Evolutionary conservation across 208 protist species (phyloP), one percentile per base, ranked within the genome.

Genomic region (Naegleria fowleri): DNA sequence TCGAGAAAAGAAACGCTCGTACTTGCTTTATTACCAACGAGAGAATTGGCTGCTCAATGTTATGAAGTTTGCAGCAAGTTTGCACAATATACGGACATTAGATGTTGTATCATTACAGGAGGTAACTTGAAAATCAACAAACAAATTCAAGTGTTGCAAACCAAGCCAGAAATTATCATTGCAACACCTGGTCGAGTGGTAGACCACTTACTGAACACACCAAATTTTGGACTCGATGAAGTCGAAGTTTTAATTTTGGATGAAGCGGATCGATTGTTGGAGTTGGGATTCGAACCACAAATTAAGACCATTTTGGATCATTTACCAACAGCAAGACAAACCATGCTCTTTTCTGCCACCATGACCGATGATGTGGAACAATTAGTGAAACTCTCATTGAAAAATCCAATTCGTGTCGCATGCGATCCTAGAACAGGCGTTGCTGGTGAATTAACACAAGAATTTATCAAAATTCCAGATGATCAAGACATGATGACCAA

Each of bases 241-340:
- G 13, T 90, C 22, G 83, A 87, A 67, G 51, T 91, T 36, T 94
- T 99, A 9, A 97, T 99, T 75, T 95, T 99, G n/a, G 99, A 99
- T 93, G 99, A 99, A 93, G 99, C 99, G 0, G 99, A 99, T 93
- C 95, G 98, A 86, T 99, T 99, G 98, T 95, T 99, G 11, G 98
- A 99, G 91, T 99, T 99, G 94, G 99, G 98, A 90, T 99, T 99
- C 92, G 97, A 99, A 93, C 97, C 96, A 83, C 97, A 99, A 94
- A 97, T 99, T 59, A 93, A 96, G 58, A 59, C 90, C 33, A 97
- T 98, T 92, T 93, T 98, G 1, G 92, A 96, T 16, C 87, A 91
- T 25, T 29, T 16, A 40, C 87, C 91, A n/a, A 48, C 29, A 22
- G 36, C 29, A 7, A 92, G 97, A 58, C 97, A 98, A 92, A 99